Base-by-base conservation (phyloP, 2,329 filamentous ascomycete genomes). In the Scytalidium lignicola region DNA sequence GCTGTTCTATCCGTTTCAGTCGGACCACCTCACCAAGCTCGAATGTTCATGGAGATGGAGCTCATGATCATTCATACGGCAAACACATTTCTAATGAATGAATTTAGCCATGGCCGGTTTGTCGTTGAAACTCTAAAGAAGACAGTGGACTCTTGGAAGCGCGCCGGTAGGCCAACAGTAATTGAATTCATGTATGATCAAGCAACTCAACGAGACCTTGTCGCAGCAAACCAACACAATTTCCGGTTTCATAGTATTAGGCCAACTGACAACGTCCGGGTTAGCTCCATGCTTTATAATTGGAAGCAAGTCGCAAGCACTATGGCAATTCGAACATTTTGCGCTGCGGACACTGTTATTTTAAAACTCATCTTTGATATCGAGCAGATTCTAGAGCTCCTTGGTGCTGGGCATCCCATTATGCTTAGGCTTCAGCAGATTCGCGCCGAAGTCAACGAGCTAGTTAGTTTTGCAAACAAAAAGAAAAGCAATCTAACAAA, bases 171-270 rank as follows among this genome's bases (percentile, higher is more conserved):
- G 10, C 70, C 72, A 15, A 65, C 67, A 39, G 74, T 78, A 19
- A 63, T 70, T 8, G 71, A 78, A 51, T 79, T 79, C 57, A 70
- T 71, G 53, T 79, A 75, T 55, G 74, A 78, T 57, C 72, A 76
- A 58, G 60, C 61, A 18, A 77, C 73, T 8, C 75, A 79, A 55
- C 67, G 69, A 10, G 67, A 72, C 18, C 59, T 79, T 4, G 69
- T 79, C 48, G 55, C 66, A 10, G 61, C 65, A 42, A 76, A 78
- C 52, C 62, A 74, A 43, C 62, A 68, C 15, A 68, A 61, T 6
- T 65, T 79, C 52, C 59, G 65, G 7, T 78, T 79, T 55, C 65
- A 70, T 43, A 72, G 72, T 7, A 62, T 67, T 15, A 63, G 63
- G 42, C 65, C 70, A 18, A 62, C 64, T 5, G 68, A 74, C 44